Conservation (phyloP, 2,329 filamentous ascomycete genomes). For the Ophiosphaerella narmari region DNA sequence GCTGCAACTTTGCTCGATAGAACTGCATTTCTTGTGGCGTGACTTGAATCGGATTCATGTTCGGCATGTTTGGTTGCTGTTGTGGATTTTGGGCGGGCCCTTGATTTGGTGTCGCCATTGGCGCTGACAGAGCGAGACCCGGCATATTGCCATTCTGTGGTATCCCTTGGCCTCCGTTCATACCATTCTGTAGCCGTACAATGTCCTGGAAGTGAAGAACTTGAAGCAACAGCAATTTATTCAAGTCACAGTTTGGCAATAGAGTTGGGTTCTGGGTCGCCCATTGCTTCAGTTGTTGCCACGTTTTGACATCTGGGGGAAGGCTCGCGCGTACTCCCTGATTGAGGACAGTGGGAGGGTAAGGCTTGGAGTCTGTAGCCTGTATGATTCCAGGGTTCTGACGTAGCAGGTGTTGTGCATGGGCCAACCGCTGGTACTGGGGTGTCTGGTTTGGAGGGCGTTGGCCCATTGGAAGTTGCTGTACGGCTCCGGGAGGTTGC, state of each 20-base stretch:
- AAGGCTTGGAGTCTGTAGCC: constrained; percentile 36
- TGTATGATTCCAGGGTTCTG: constrained; percentile 42
- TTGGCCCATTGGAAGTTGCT: constrained; percentile 33
- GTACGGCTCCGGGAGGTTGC: constrained; percentile 27
- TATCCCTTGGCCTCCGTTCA: constrained; percentile 21
- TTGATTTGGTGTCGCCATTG: constrained; percentile 42
- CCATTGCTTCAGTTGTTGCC: constrained; percentile 63
- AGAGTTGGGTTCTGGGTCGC: constrained; percentile 50
- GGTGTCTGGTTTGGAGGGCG: constrained; percentile 22
- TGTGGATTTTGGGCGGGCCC: constrained; percentile 32
- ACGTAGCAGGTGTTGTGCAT: constrained; percentile 33
- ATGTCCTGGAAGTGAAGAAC: constrained; percentile 52
- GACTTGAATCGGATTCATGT: constrained; percentile 32
- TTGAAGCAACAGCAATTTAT: constrained; percentile 44
- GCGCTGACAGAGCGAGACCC: constrained; percentile 45
- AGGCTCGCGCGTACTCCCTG: constrained; percentile 35
- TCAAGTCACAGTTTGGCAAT: constrained; percentile 28
- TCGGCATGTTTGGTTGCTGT: constrained; percentile 33
- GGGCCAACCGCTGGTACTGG: constrained; percentile 34
- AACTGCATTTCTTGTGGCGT: constrained; percentile 48
- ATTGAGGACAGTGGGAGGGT: constrained; percentile 36
- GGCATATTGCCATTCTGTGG: constrained; percentile 22
- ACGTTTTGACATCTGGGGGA: constrained; percentile 58
- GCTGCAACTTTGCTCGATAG: constrained; percentile 41
- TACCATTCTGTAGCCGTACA: constrained; percentile 31